phyloP scores from a whole-genome alignment of 768 basidiomycete species.

The Kwoniella europaea region DNA sequence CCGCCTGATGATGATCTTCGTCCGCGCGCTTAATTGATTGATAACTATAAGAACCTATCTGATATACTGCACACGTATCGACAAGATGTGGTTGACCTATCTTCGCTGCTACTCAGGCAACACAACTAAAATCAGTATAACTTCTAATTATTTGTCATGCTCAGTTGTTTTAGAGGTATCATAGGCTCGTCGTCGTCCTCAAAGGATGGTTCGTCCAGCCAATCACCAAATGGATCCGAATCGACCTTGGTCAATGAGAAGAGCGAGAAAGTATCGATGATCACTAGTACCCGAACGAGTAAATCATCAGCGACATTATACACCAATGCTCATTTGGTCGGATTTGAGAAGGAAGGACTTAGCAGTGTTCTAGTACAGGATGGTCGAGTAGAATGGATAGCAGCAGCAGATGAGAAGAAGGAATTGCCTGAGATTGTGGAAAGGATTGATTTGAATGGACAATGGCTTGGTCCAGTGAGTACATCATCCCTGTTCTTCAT shows the following conservation, averaged over 20 bases:
- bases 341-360: not conserved
- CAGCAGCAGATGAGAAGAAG: not conserved
- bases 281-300: not conserved
- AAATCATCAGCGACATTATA: not conserved
- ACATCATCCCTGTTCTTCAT: no score
- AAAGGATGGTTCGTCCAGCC: not conserved
- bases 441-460: not conserved
- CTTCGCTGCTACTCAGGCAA: no score
- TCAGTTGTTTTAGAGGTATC: not conserved
- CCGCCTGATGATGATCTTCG: not conserved
- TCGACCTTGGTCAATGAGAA: not conserved
- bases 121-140: no score
- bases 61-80: not conserved
- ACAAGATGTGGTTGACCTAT: not conserved
- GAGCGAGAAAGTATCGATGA: not conserved
- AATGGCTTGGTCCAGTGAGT: not conserved
- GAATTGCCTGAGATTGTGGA: not conserved
- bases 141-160: not conserved
- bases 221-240: not conserved
- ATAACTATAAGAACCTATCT: not conserved
- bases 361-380: not conserved
- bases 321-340: not conserved
- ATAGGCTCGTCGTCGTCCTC: not conserved
- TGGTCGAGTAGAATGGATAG: not conserved
- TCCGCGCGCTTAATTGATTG: not conserved